A percentile compares a stretch with the other conserved stretches of the same genome.
These are phyloP conservation scores for Gentiana straminea DNA, from an alignment of 257 asterid genomes.

Conservation along the genomic window DNA sequence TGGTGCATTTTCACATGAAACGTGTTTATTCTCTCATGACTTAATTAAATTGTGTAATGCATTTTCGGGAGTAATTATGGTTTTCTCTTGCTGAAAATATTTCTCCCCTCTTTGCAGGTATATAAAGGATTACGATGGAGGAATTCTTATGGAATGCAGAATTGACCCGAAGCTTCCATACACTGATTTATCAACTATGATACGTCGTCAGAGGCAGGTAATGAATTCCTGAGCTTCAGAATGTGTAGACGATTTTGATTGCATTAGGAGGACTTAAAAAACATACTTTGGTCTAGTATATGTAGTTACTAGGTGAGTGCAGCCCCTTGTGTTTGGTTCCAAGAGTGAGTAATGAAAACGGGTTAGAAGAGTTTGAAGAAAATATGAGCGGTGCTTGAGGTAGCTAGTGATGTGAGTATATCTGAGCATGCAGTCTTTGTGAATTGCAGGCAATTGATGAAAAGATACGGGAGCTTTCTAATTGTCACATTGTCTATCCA, in stretches of 20 bases:
- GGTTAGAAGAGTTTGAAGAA: not conserved
- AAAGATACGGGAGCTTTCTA: slow-evolving; percentile 90
- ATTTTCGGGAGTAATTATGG: not conserved
- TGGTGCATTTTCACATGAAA: not conserved
- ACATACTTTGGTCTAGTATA: not conserved
- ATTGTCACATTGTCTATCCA: slow-evolving; percentile 87
- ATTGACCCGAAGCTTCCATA: slow-evolving; percentile 97
- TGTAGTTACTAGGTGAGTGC: not conserved
- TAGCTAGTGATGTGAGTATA: slow-evolving; percentile 1
- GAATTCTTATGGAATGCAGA: slow-evolving; percentile 96
- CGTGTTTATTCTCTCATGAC: not conserved
- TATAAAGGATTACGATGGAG: slow-evolving; percentile 96
- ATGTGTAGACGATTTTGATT: not conserved
- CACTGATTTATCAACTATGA: slow-evolving; percentile 93
- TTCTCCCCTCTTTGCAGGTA: slow-evolving; percentile 34
- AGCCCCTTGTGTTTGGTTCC: not conserved
- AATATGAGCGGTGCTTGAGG: not conserved
- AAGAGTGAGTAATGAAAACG: not conserved
- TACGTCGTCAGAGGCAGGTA: slow-evolving; percentile 95
- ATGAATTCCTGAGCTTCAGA: slow-evolving; percentile 5
- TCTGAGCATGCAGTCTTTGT: slow-evolving; percentile 2
- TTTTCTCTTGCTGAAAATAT: slow-evolving; percentile 7
- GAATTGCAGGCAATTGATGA: slow-evolving; percentile 85
- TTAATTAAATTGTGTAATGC: no score
- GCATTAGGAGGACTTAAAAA: not conserved